Evolutionary conservation across 345 rosid species (phyloP), one percentile per base, ranked within the genome.

Genomic region (Aurinia saxatilis): DNA sequence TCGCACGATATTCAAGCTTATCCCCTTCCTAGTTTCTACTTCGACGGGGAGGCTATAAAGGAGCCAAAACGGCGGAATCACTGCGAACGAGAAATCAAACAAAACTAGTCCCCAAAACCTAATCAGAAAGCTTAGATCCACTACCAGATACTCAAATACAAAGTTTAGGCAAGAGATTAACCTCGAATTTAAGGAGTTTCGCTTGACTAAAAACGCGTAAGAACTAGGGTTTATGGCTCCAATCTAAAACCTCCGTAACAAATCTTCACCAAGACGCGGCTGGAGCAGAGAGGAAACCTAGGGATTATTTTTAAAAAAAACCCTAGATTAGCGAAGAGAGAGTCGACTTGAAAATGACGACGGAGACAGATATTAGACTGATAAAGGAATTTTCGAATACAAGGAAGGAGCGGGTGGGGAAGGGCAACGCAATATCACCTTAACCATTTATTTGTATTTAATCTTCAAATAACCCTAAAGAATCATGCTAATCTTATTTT

Each of bases 391-490:
- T 46, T 87, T 84, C 82, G 90, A 84, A 82, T 81, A 80, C 18
- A 44, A 35, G 38, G 77, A 76, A 81, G 85, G 70, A 82, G 95
- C 95, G 90, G 88, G 91, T 83, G 80, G 56, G 60, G 52, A 35
- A 33, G 49, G 23, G 48, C 29, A 50, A 39, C 21, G 41, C 50
- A 23, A 39, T 25, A 40, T 10, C 25, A 21, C 25, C 25, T 21
- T 21, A 21, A 21, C 25, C 25, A 21, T 21, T 21, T 21, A 21
- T 21, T 21, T 21, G 2, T 21, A 21, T 21, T 21, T 4, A 2
- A 21, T 21, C 25, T 21, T 4, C 2, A 21, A 21, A 21, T 21
- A 21, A 21, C 4, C 25, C 4, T 21, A n/a, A n/a, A n/a, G n/a
- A n/a, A n/a, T n/a, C n/a, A n/a, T n/a, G n/a, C n/a, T n/a, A 21